phyloP scores from a whole-genome alignment of 257 asterid genomes.

The Eustoma russellianum region DNA sequence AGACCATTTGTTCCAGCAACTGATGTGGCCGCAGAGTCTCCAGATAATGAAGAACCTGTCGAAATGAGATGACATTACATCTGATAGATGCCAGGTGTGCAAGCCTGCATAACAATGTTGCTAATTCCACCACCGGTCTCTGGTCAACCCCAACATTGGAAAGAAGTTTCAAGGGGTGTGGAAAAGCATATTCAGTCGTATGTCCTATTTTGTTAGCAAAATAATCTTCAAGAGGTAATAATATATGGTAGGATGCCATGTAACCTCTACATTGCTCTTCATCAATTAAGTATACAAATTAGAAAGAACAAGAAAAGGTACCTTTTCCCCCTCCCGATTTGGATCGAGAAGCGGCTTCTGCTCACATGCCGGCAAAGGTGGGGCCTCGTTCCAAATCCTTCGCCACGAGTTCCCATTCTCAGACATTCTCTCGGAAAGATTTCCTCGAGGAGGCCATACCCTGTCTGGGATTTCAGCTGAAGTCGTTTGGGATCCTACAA shows the following conservation, averaged over 20 bases:
- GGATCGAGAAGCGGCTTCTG: slow-evolving; percentile 94
- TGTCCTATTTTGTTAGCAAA: no score
- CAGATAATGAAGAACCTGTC: no score
- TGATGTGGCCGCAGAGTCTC: no score
- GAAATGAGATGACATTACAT: no score
- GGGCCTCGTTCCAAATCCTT: slow-evolving; percentile 76
- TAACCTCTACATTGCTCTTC: no score
- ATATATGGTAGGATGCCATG: background rate
- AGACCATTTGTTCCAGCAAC: slow-evolving; percentile 85
- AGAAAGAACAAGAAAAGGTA: slow-evolving; percentile 9
- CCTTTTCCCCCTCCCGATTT: slow-evolving; percentile 97
- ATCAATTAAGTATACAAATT: background rate
- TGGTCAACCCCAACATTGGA: no score
- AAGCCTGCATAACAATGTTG: no score
- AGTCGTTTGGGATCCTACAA: slow-evolving; percentile 27
- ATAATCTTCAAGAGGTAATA: no score
- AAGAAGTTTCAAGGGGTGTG: slow-evolving; percentile 2
- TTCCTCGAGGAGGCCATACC: slow-evolving; percentile 90
- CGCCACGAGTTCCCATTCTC: slow-evolving; percentile 83
- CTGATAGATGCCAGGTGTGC: no score
- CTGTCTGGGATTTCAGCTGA: slow-evolving; percentile 13
- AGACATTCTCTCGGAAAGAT: slow-evolving; percentile 88
- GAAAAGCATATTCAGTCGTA: background rate
- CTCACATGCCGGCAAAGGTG: slow-evolving; percentile 56
- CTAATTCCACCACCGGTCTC: no score